phyloP scores from a whole-genome alignment of 441 rosid genomes.

The Geranium incanum region DNA sequence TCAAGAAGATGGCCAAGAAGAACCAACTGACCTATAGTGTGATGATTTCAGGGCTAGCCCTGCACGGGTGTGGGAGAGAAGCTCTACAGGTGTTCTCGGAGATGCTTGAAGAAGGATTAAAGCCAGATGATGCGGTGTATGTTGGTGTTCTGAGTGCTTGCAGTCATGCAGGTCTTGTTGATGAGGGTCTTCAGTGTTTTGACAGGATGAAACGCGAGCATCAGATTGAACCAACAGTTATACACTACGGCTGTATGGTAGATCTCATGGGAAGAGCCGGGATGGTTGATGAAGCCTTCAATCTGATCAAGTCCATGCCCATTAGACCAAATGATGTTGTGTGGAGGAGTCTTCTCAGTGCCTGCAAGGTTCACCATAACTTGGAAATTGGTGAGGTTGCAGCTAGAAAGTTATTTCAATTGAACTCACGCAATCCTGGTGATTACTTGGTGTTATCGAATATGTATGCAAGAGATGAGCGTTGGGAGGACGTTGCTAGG shows the following conservation, averaged over 20 bases:
- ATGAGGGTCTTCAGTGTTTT: conserved; percentile 41
- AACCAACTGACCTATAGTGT: conserved; percentile 41
- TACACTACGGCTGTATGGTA: conserved; percentile 58
- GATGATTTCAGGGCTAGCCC: conserved; percentile 53
- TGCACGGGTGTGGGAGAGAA: conserved; percentile 49
- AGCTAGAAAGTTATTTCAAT: conserved; percentile 33
- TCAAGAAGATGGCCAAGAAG: conserved; percentile 32
- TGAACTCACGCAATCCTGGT: conserved; percentile 37
- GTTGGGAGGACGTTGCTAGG: conserved; percentile 50
- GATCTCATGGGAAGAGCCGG: conserved; percentile 59
- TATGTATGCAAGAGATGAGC: conserved; percentile 42
- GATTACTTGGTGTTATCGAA: conserved; percentile 46
- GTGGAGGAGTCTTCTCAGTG: conserved; percentile 58
- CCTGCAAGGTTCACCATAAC: conserved; percentile 47
- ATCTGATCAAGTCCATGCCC: conserved; percentile 41
- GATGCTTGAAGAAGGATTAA: conserved; percentile 42
- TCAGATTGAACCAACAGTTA: conserved; percentile 30
- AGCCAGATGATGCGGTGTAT: conserved; percentile 47
- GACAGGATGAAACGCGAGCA: conserved; percentile 34
- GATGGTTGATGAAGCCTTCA: conserved; percentile 42
- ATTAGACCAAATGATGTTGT: conserved; percentile 47
- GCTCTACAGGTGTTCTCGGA: conserved; percentile 43
- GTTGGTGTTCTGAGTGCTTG: conserved; percentile 56
- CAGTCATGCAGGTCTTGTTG: conserved; percentile 47
- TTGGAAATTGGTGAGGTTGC: conserved; percentile 41